These are phyloP conservation scores for Candida jianshihensis DNA, from an alignment of 805 yeast genomes.

Conservation along the genomic window DNA sequence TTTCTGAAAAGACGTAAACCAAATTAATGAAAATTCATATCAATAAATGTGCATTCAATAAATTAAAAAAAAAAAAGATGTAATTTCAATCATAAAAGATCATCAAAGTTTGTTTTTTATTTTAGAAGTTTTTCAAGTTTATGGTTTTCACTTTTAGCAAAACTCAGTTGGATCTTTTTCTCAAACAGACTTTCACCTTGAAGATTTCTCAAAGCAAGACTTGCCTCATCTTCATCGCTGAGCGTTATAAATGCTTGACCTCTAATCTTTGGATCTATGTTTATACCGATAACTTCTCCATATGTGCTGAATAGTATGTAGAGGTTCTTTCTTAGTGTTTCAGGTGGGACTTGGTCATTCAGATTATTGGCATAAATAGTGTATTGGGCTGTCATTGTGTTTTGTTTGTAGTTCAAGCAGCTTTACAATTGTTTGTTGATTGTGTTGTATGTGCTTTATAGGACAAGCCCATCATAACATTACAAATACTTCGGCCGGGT, in stretches of 20 bases:
- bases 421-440: neutral
- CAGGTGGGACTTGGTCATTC: slow-evolving; percentile 45
- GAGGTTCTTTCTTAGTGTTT: slow-evolving; percentile 42
- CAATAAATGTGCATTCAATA: too few species aligned
- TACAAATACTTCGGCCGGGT: too few species aligned
- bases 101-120: too few species aligned
- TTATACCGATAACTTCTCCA: slow-evolving; percentile 57
- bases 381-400: slow-evolving; percentile 17
- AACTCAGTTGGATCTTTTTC: slow-evolving; percentile 40
- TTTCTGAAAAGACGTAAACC: too few species aligned
- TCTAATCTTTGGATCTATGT: slow-evolving; percentile 38
- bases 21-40: too few species aligned
- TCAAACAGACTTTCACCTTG: slow-evolving; percentile 47
- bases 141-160: slow-evolving; percentile 29
- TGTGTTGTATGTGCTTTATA: too few species aligned
- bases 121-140: slow-evolving; percentile 14
- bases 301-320: slow-evolving; percentile 53
- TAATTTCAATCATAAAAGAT: too few species aligned
- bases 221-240: slow-evolving; percentile 42
- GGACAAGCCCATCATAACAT: too few species aligned
- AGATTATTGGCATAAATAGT: slow-evolving; percentile 57
- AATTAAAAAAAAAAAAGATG: too few species aligned
- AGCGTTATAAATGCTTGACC: slow-evolving; percentile 66
- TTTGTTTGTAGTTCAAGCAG: neutral
- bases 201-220: slow-evolving; percentile 40